Evolutionary conservation across 495 filamentous ascomycete genomes (phyloP).

Genomic region (Aspergillus asperescens): DNA sequence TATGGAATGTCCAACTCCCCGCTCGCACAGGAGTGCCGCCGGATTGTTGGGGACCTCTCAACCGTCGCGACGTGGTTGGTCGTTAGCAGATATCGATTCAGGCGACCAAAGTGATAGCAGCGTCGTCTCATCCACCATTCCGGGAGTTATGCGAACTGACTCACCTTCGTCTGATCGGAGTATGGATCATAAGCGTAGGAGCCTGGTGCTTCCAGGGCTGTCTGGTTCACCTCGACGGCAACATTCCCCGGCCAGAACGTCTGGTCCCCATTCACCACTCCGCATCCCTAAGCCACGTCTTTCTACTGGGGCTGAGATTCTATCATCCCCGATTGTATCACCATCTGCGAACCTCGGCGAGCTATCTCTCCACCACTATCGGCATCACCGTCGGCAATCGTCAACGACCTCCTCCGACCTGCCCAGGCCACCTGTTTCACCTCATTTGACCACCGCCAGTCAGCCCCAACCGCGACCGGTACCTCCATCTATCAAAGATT

Average conservation of each 20-base stretch:
- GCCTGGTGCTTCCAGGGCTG: conserved; percentile 69
- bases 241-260: conserved; percentile 70
- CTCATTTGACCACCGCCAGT: conserved; percentile 63
- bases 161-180: conserved; percentile 86
- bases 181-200: conserved; percentile 77
- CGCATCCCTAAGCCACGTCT: conserved; percentile 80
- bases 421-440: conserved; percentile 69
- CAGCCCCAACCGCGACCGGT: conserved; percentile 76
- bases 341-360: conserved; percentile 79
- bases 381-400: conserved; percentile 87
- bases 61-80: conserved; percentile 62
- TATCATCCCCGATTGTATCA: conserved; percentile 83
- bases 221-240: conserved; percentile 73
- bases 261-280: conserved; percentile 79
- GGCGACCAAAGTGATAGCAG: conserved; percentile 82
- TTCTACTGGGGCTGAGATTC: conserved; percentile 63
- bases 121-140: conserved; percentile 72
- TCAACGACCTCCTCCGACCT: conserved; percentile 76
- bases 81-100: conserved; percentile 72
- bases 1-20: conserved; percentile 83
- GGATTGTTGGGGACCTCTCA: conserved; percentile 57
- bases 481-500: conserved; percentile 95
- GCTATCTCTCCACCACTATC: conserved; percentile 52
- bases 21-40: conserved; percentile 70
- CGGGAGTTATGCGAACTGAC: conserved; percentile 67